phyloP scores from a whole-genome alignment of 495 filamentous ascomycete genomes.

The Neurospora sp. region DNA sequence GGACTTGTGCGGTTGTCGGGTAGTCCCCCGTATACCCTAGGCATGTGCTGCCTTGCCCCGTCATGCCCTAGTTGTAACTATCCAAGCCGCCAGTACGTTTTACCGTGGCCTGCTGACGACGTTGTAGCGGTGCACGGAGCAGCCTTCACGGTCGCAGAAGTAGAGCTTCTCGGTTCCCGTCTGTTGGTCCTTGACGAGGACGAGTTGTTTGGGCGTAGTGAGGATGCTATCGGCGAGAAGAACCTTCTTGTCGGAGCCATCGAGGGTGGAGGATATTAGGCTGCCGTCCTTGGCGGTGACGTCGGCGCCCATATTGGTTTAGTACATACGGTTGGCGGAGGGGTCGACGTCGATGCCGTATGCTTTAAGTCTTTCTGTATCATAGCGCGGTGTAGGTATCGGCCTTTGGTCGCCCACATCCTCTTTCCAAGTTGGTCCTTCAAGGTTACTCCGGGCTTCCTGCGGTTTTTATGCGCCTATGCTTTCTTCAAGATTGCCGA shows the following conservation, averaged over 20 bases:
- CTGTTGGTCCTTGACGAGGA: constrained; percentile 17
- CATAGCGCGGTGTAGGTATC: too few relatives aligned
- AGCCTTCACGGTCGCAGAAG: constrained; percentile 46
- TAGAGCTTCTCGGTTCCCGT: constrained; percentile 22
- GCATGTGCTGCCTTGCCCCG: too few relatives aligned
- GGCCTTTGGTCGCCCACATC: too few relatives aligned
- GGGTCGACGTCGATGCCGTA: constrained; percentile 36
- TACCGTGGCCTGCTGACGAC: constrained; percentile 16
- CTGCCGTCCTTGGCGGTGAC: constrained; percentile 28
- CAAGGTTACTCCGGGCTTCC: too few relatives aligned
- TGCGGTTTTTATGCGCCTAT: too few relatives aligned
- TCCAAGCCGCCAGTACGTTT: too few relatives aligned
- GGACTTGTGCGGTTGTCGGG: too few relatives aligned
- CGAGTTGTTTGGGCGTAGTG: constrained; percentile 46
- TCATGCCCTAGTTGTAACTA: too few relatives aligned
- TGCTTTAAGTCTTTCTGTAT: too few relatives aligned
- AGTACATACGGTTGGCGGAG: constrained; percentile 32
- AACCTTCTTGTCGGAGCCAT: constrained; percentile 26
- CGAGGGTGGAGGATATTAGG: constrained; percentile 30
- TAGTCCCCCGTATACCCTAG: too few relatives aligned
- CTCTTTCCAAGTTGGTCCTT: too few relatives aligned
- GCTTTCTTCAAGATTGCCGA: too few relatives aligned
- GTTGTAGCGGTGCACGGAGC: constrained; percentile 33
- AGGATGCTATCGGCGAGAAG: constrained; percentile 24
- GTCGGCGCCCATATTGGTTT: constrained; percentile 42